phyloP scores from a whole-genome alignment of 2,329 filamentous ascomycete species.

The Fusarium multiceps region DNA sequence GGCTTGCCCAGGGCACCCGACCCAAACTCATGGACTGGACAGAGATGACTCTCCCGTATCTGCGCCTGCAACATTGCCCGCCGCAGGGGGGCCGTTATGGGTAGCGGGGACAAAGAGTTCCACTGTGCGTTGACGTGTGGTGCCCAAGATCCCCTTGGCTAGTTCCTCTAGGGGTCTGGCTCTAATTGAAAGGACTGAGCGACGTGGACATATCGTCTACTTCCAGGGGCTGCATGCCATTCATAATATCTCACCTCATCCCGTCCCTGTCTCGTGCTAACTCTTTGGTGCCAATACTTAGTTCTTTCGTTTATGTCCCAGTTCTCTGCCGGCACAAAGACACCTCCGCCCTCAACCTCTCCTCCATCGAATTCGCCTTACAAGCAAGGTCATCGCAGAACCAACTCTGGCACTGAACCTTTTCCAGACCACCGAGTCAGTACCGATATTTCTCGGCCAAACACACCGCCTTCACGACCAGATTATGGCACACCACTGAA shows the following conservation, averaged over 20 bases:
- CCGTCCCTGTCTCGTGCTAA: constrained; percentile 40
- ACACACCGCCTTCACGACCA: constrained; percentile 53
- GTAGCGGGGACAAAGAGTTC: constrained; percentile 28
- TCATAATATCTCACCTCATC: constrained; percentile 46
- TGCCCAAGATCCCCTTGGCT: constrained; percentile 32
- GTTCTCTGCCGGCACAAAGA: constrained; percentile 68
- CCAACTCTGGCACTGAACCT: constrained; percentile 47
- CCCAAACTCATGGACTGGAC: constrained; percentile 6
- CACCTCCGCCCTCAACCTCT: constrained; percentile 59
- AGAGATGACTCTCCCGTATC: constrained; percentile 4
- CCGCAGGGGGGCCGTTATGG: constrained; percentile 30
- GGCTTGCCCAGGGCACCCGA: constrained; percentile 16
- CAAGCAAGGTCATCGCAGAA: constrained; percentile 48
- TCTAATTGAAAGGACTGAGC: constrained; percentile 30
- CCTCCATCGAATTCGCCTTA: constrained; percentile 53
- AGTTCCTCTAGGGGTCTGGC: constrained; percentile 24
- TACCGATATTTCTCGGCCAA: constrained; percentile 52
- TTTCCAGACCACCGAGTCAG: constrained; percentile 51
- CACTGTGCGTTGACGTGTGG: constrained; percentile 30
- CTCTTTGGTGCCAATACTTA: constrained; percentile 53
- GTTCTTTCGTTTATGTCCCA: constrained; percentile 91
- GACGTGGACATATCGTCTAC: constrained; percentile 5
- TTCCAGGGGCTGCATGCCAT: constrained; percentile 30
- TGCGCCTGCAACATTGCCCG: constrained; percentile 26
- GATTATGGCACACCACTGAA: constrained; percentile 58